Percentiles rank a stretch among this genome's conserved stretches.
Evolutionary conservation across 2,329 filamentous ascomycete genomes (phyloP).

Genomic region (Arthrobotrys megalospora): DNA sequence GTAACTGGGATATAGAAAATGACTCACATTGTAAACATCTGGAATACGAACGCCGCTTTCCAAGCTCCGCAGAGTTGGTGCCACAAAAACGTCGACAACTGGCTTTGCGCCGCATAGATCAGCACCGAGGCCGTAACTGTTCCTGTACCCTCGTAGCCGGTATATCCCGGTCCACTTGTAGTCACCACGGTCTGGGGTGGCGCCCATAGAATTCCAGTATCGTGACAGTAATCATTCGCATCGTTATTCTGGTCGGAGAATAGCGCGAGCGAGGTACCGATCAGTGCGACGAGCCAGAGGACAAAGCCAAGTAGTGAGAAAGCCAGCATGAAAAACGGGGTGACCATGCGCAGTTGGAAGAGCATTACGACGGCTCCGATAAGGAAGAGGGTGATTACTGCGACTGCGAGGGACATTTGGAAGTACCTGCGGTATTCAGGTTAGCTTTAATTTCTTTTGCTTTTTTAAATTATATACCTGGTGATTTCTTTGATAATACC

Average conservation of each 20-base stretch:
- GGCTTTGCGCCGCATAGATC: conserved; percentile 51
- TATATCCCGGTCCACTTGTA: conserved; percentile 25
- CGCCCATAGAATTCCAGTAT: conserved; percentile 44
- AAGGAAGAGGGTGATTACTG: conserved; percentile 52
- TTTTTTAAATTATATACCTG: conserved; percentile 10
- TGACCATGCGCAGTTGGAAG: conserved; percentile 58
- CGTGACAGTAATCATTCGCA: conserved; percentile 58
- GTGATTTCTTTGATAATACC: background rate
- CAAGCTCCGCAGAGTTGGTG: conserved; percentile 58
- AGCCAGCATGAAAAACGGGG: conserved; percentile 57
- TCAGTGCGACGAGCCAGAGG: conserved; percentile 57
- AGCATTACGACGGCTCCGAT: conserved; percentile 43
- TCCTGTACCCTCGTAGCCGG: conserved; percentile 22
- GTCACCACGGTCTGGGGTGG: conserved; percentile 41
- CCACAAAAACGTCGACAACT: conserved; percentile 59
- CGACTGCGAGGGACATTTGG: conserved; percentile 56
- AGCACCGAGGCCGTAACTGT: conserved; percentile 42
- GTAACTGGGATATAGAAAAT: background rate
- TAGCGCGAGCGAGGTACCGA: conserved; percentile 50
- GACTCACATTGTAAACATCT: conserved; percentile 54
- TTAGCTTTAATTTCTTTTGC: conserved; percentile 35
- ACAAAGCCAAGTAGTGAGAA: conserved; percentile 54
- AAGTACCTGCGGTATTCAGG: conserved; percentile 55
- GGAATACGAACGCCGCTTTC: conserved; percentile 59
- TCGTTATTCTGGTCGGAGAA: conserved; percentile 55